Percentiles rank a stretch among this genome's conserved stretches.
Conservation (phyloP, 179 eudicot genomes). For the Carnegiea gigantea region DNA sequence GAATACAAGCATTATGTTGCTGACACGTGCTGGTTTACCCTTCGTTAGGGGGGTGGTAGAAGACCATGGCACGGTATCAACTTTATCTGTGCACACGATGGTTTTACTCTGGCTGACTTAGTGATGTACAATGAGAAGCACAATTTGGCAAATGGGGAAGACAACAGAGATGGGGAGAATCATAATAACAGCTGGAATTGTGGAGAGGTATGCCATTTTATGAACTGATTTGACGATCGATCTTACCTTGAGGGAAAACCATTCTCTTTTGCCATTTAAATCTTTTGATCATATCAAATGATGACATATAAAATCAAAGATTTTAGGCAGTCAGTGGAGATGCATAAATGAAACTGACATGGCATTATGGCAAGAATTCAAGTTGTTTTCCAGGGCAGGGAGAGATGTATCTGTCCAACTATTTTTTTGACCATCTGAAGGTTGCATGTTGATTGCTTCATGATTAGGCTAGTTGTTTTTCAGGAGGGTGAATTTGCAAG, state of each 20-base stretch:
- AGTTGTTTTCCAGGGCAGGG: neutral
- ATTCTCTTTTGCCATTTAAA: neutral
- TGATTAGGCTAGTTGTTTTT: constrained; percentile 19
- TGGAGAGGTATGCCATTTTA: constrained; percentile 63
- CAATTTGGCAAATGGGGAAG: constrained; percentile 92
- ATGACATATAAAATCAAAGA: neutral
- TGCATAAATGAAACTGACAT: neutral
- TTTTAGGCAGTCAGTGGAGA: constrained; percentile 1
- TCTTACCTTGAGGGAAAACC: constrained; percentile 7
- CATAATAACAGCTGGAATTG: constrained; percentile 98
- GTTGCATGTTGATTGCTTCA: constrained; percentile 1
- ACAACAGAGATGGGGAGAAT: constrained; percentile 92
- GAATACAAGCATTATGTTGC: neutral
- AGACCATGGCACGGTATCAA: constrained; percentile 98
- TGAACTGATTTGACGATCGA: neutral
- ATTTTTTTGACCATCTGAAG: neutral
- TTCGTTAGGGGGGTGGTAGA: constrained; percentile 80
- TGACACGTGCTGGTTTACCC: neutral
- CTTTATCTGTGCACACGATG: constrained; percentile 94
- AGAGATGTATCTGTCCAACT: neutral
- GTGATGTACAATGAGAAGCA: constrained; percentile 87
- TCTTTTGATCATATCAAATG: neutral
- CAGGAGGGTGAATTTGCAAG: constrained; percentile 92
- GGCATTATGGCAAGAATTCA: neutral
- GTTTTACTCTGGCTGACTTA: constrained; percentile 89